These are phyloP conservation scores for Hypsizygus marmoreus DNA, from an alignment of 768 basidiomycete species.

Conservation along the genomic window DNA sequence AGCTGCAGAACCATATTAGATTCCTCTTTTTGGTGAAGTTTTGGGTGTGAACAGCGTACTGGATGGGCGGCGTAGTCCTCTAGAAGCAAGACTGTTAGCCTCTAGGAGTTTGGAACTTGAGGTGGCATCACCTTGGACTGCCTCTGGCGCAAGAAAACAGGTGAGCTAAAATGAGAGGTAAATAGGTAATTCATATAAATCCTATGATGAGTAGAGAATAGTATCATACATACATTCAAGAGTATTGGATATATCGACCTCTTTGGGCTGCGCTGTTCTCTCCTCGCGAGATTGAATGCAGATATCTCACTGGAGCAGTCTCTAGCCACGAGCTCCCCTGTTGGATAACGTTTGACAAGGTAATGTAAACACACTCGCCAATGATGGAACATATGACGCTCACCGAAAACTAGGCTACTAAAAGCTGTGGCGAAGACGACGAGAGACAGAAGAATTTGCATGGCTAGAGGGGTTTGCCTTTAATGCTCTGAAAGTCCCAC, in stretches of 20 bases:
- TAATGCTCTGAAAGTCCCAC: too few relatives aligned
- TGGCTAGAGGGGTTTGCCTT: too few relatives aligned
- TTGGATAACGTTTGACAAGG: constrained; percentile 4
- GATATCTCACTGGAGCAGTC: constrained; percentile 16
- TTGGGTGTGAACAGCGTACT: constrained; percentile 4
- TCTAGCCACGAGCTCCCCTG: constrained; percentile 1
- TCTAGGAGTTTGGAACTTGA: not conserved
- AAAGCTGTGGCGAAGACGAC: not conserved
- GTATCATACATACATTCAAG: constrained; percentile 13
- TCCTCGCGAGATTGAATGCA: constrained; percentile 17
- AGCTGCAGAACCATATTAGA: constrained; percentile 8
- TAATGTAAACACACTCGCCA: too few relatives aligned
- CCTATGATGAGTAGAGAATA: not conserved
- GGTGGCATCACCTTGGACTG: constrained; percentile 11
- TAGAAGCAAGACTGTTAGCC: constrained; percentile 1
- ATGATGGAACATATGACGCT: not conserved
- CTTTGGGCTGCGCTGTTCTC: constrained; percentile 11
- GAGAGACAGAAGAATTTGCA: constrained; percentile 2
- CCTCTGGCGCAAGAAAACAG: constrained; percentile 20
- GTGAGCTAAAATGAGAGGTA: constrained; percentile 13
- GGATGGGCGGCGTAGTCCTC: constrained; percentile 17
- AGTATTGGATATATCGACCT: constrained; percentile 15
- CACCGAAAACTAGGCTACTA: too few relatives aligned
- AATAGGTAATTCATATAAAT: not conserved
- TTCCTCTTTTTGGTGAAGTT: not conserved